Evolutionary conservation across 2,329 filamentous ascomycete species (phyloP), one percentile per base, ranked within the genome.

Genomic region (Pestalotiopsis sp.): DNA sequence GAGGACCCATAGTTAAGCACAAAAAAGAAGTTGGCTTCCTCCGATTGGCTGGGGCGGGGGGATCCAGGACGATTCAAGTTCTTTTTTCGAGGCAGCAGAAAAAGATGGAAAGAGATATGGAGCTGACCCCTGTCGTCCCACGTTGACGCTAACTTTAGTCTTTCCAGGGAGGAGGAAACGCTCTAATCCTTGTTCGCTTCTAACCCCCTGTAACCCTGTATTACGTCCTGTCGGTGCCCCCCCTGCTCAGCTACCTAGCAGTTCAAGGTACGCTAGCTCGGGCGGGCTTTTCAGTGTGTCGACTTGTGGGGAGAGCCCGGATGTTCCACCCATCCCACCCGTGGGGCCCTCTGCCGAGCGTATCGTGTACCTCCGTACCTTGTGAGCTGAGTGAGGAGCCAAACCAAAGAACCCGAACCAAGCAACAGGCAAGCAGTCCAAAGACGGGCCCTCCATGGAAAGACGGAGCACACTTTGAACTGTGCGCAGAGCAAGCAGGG

Each of bases 101-200:
- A 27, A 27, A 59, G 27, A 59, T 27, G 57, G 57, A 59, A 52
- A 27, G 27, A 59, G 27, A 59, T 59, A 27, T 59, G 27, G 57
- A 59, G 23, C 57, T 17, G 11, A 36, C 57, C 61, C 61, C 61
- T 64, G 61, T 64, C 61, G 20, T 64, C 61, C 61, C 61, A 64
- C 61, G 61, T 64, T 64, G 52, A 39, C 61, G 41, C 61, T 64
- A 64, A 64, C 38, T 64, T 64, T 64, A 64, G 61, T 49, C 38
- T 52, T 52, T 49, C 38, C n/a, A 49, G 61, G 20, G 39, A 64
- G 39, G 39, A 52, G 20, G 39, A 45, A 38, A 39, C 25, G 31
- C 13, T 59, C 23, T 59, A 41, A 64, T 64, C 61, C 61, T 39
- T 64, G 61, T 45, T 36, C 31, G 7, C 7, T 36, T 9, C 14